Percentiles rank a stretch among this genome's conserved stretches.
Evolutionary conservation across 495 filamentous ascomycete genomes (phyloP).

Genomic region (Penicillium malachiteum): DNA sequence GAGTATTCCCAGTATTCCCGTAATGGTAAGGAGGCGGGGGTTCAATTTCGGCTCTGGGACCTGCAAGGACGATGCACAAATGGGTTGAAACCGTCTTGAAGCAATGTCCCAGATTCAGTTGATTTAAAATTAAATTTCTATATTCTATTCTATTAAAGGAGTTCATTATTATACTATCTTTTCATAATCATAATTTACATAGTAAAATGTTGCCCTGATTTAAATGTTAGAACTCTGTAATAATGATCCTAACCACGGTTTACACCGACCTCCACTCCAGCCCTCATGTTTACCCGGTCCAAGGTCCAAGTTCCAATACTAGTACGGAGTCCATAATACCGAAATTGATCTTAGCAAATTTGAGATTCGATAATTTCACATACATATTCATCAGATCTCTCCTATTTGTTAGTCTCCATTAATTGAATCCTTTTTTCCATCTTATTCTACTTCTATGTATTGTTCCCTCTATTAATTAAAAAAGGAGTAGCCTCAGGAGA

Average conservation of each 20-base stretch:
- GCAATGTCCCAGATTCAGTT: neutral
- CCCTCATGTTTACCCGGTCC: neutral
- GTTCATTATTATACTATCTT: neutral
- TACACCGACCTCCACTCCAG: slow-evolving; percentile 20
- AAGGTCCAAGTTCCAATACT: neutral
- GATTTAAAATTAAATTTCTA: too few relatives aligned
- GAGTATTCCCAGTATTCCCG: too few relatives aligned
- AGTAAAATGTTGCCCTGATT: too few relatives aligned
- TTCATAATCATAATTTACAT: too few relatives aligned
- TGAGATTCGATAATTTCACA: too few relatives aligned
- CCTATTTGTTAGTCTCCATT: neutral
- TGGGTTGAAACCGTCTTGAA: slow-evolving; percentile 21
- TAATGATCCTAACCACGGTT: slow-evolving; percentile 2
- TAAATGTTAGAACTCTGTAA: too few relatives aligned
- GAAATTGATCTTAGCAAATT: too few relatives aligned
- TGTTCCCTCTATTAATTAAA: neutral
- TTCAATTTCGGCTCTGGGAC: slow-evolving; percentile 9
- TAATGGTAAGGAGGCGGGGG: slow-evolving; percentile 17
- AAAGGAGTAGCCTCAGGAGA: neutral
- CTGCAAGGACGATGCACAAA: slow-evolving; percentile 28
- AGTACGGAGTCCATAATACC: neutral
- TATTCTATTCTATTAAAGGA: neutral
- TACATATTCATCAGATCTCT: too few relatives aligned
- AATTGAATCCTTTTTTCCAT: neutral
- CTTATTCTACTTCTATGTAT: neutral